phyloP scores from a whole-genome alignment of 1,284 basidiomycete species.

The Macrocybe sp. region DNA sequence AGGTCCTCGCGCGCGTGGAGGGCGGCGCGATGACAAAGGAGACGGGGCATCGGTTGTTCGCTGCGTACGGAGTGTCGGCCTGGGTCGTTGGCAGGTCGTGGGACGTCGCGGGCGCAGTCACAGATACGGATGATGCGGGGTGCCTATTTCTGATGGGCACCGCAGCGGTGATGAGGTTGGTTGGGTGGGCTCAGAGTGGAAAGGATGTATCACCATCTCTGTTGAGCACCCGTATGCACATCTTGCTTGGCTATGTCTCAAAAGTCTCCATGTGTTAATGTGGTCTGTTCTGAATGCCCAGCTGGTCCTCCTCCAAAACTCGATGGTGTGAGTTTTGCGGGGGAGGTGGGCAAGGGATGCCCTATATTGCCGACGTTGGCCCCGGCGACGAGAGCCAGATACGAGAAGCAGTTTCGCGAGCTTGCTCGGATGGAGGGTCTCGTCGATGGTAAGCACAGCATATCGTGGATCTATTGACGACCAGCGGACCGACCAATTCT shows the following conservation, averaged over 20 bases:
- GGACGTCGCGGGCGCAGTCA: slow-evolving; percentile 21
- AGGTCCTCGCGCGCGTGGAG: slow-evolving; percentile 19
- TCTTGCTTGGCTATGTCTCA: neutral
- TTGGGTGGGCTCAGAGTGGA: slow-evolving; percentile 34
- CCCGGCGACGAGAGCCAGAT: slow-evolving; percentile 14
- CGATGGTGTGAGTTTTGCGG: slow-evolving; percentile 17
- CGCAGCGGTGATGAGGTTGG: slow-evolving; percentile 27
- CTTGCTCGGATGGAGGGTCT: slow-evolving; percentile 26
- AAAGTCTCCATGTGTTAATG: no score
- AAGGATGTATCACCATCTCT: slow-evolving; percentile 20
- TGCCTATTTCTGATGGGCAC: slow-evolving; percentile 14
- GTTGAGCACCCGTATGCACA: slow-evolving; percentile 20
- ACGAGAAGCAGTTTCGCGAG: slow-evolving; percentile 21
- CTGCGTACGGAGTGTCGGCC: slow-evolving; percentile 19
- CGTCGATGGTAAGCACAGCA: slow-evolving; percentile 21
- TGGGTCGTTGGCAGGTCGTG: slow-evolving; percentile 23
- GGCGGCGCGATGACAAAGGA: slow-evolving; percentile 14
- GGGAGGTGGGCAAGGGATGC: slow-evolving; percentile 9
- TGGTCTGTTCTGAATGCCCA: neutral
- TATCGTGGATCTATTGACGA: neutral
- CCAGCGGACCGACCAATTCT: neutral
- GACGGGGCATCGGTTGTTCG: slow-evolving; percentile 20
- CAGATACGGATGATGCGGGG: slow-evolving; percentile 21
- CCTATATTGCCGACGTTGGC: neutral
- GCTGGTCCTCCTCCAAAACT: slow-evolving; percentile 12